Evolutionary conservation across 768 basidiomycete genomes (phyloP), one percentile per base, ranked within the genome.

Genomic region (Lactarius sanguifluus): DNA sequence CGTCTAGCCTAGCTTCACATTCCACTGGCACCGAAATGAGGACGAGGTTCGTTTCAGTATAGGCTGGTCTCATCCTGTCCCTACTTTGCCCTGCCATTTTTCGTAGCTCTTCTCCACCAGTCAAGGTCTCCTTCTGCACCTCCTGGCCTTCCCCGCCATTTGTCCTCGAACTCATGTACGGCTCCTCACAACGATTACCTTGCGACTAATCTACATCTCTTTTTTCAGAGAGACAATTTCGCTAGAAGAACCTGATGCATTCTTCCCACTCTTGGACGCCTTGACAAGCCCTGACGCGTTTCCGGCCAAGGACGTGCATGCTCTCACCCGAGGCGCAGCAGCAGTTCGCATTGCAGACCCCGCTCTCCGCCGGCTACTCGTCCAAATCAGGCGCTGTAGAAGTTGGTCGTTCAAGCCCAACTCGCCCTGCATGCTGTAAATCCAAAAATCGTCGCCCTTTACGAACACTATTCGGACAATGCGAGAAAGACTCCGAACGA

Each of bases 371-470:
- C 57, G 83, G 83, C 0, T 77, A 83, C 43, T 74, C 91, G 4
- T 75, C 79, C 2, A 80, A 82, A 28, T 77, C 82, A 0, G 83
- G 83, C 3, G 76, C 83, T 0, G 71, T 86, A 16, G 82, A 83
- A 34, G 79, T 84, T 1, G 83, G 30, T 30, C 5, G 30, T 94
- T 16, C 81, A 92, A 68, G 83, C 90, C 76, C 85, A 86, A 54
- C 81, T 98, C 32, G 89, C 86, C 0, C 79, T 96, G 62, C 92
- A 95, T 69, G 84, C 88, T 3, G 83, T 89, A 8, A 86, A 86
- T 0, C 94, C 96, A 0, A 89, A 86, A 72, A 83, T 97, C 32
- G 87, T 93, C 65, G 94, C 95, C 0, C 91, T 88, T 73, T 93
- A 90, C 73, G 83, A 89, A 60, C 86, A 87, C 73, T 96, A 93